phyloP scores from a whole-genome alignment of 192 early-diverging fungal species.

The Rhizophlyctis rosea region DNA sequence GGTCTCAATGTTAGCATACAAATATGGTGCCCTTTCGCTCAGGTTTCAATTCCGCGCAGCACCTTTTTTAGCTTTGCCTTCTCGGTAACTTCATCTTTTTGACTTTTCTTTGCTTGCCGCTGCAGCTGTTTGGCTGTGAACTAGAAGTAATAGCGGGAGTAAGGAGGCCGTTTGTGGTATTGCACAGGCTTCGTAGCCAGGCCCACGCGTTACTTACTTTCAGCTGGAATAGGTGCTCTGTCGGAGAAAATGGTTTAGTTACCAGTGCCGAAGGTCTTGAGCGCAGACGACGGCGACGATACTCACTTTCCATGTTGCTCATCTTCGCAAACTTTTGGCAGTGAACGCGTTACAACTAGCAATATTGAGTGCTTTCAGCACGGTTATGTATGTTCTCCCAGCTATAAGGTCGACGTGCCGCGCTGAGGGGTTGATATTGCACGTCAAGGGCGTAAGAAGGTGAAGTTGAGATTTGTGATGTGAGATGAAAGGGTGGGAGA shows the following conservation, averaged over 20 bases:
- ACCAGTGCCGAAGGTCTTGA: background rate
- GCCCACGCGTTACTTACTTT: background rate
- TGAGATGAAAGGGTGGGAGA: too few species aligned
- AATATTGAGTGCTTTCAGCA: too few species aligned
- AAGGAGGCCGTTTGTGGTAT: background rate
- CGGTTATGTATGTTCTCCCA: too few species aligned
- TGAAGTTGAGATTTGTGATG: too few species aligned
- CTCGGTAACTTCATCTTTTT: slow-evolving; percentile 80
- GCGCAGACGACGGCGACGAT: too few species aligned
- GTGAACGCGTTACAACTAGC: background rate
- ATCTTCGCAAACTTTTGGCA: background rate
- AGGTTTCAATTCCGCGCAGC: background rate
- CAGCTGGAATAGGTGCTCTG: background rate
- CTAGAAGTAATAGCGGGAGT: slow-evolving; percentile 41
- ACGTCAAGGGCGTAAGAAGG: too few species aligned
- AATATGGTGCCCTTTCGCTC: background rate
- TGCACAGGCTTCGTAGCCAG: too few species aligned
- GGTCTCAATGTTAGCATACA: slow-evolving; percentile 1
- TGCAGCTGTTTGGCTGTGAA: slow-evolving; percentile 88
- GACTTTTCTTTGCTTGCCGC: slow-evolving; percentile 77
- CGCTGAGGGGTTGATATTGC: too few species aligned
- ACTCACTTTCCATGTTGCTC: slow-evolving; percentile 1
- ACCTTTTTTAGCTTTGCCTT: slow-evolving; percentile 88
- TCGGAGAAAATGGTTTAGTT: background rate
- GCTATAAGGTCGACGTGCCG: too few species aligned